Percentiles rank a stretch among this genome's conserved stretches.
These are phyloP conservation scores for Diversispora epigaea DNA, from an alignment of 192 early-diverging fungal species.

Conservation along the genomic window DNA sequence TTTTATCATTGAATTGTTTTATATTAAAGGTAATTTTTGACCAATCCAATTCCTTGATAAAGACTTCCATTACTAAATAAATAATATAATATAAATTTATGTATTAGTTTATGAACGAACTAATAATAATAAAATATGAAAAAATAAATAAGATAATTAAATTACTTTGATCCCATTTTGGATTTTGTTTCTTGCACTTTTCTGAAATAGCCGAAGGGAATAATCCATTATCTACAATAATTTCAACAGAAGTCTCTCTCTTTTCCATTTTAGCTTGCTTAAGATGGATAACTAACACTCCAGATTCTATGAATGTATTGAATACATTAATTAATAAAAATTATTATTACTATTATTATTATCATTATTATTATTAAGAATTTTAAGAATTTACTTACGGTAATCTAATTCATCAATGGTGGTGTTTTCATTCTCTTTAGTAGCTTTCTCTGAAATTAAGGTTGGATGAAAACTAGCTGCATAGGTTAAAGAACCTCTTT, in stretches of 20 bases:
- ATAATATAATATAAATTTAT: neutral
- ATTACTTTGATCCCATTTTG: constrained; percentile 20
- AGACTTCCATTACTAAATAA: constrained; percentile 38
- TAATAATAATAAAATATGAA: neutral
- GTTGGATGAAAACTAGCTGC: constrained; percentile 26
- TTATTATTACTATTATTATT: neutral
- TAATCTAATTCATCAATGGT: neutral
- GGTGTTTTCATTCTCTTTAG: neutral
- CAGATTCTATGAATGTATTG: constrained; percentile 12
- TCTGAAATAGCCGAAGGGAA: constrained; percentile 1
- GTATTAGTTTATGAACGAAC: neutral
- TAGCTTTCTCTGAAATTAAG: neutral
- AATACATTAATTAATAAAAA: neutral
- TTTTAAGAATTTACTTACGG: neutral
- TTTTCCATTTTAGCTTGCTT: constrained; percentile 18
- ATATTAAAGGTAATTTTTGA: constrained; percentile 48
- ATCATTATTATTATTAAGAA: neutral
- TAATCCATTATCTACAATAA: constrained; percentile 4
- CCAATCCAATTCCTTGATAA: constrained; percentile 61
- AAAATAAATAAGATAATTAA: neutral
- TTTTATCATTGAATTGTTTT: constrained; percentile 36
- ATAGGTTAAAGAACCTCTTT: constrained; percentile 4
- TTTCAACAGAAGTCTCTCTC: neutral
- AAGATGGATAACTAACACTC: constrained; percentile 20
- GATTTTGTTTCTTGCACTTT: neutral